phyloP scores from a whole-genome alignment of 208 protist genomes.

The Trichomonas gallinae region DNA sequence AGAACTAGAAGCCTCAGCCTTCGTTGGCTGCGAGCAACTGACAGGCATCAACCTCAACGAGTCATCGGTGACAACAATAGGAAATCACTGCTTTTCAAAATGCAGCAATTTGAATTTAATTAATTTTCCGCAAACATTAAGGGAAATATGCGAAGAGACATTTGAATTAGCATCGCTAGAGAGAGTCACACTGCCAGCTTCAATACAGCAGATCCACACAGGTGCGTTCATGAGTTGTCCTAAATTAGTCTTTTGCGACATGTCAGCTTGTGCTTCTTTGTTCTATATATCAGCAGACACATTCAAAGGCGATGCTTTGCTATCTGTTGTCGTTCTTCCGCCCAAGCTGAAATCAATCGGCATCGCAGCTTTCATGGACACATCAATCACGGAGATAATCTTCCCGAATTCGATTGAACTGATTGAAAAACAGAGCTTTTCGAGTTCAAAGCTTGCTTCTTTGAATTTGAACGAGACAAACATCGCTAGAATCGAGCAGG shows the following conservation, averaged over 20 bases:
- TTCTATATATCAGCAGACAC: neutral
- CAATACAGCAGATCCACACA: neutral
- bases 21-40: neutral
- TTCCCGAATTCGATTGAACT: neutral
- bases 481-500: neutral
- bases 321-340: neutral
- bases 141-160: neutral
- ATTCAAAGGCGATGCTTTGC: neutral
- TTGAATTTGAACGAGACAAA: neutral
- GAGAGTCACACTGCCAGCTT: neutral
- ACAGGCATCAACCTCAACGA: neutral
- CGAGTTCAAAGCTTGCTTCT: neutral
- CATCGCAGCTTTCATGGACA: neutral
- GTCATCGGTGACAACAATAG: neutral
- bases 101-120: neutral
- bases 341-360: neutral
- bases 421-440: neutral
- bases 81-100: neutral
- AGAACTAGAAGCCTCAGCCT: neutral
- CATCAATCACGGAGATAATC: neutral
- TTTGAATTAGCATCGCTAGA: neutral
- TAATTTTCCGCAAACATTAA: neutral
- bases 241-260: neutral
- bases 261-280: neutral
- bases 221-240: neutral